Base-by-base conservation (phyloP, 768 basidiomycete genomes). In the Russula compacta region DNA sequence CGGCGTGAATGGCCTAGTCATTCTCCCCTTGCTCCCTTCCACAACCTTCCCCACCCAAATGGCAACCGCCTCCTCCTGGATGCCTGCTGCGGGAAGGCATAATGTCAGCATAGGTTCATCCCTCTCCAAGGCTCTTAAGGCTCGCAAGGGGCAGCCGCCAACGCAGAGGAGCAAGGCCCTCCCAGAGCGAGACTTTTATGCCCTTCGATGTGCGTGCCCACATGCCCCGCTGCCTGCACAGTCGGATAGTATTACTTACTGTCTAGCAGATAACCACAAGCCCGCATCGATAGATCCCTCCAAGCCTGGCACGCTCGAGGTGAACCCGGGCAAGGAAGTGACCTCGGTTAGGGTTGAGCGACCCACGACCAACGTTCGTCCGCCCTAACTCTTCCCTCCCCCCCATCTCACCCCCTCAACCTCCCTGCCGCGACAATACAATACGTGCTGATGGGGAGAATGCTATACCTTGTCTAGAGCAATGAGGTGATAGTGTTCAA, bases 161-260 rank as follows among this genome's bases (percentile, higher is more conserved):
- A 72, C 78, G 6, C 76, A 66, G 73, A 76, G 67, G 72, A 79
- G 70, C 71, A 77, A 70, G 40, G 77, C 77, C 58, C 73, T 82
- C 57, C 83, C 84, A 32, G 82, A 83, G 68, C 78, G 81, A 56
- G 85, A 88, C 65, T 87, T 88, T 71, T 87, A 85, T 69, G 83
- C 86, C n/a, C 81, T 91, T 67, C 79, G 86, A 66, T 91, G 89
- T 89, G 64, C 64, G 43, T 43, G n/a, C 24, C 43, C 7, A 19
- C 43, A 43, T n/a, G 7, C 17, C 43, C 7, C n/a, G 14, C 40
- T 14, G 40, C 24, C 1, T 29, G 3, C 24, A 3, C 3, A 29
- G 24, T 29, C 24, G 24, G 24, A 29, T 29, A 29, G 24, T 29
- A 29, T 29, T 19, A 15, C 10, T 54, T 35, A 29, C 3, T 42